phyloP scores from a whole-genome alignment of 108 stramenopile genomes.

The Skeletonema tropicum region DNA sequence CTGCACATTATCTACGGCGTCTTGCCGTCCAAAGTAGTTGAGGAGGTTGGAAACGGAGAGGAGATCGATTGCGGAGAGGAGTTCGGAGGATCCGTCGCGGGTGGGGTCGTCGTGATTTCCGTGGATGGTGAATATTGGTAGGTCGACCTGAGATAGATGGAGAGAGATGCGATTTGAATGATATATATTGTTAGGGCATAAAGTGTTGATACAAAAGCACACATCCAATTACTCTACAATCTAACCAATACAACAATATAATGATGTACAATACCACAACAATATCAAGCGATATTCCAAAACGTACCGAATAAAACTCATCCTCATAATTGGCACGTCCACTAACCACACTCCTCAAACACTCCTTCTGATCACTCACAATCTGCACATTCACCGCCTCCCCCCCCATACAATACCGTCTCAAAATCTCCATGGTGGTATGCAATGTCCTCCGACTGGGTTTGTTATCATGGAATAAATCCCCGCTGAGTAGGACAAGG shows the following conservation, averaged over 20 bases:
- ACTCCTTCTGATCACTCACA: slow-evolving; percentile 63
- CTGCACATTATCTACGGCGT: slow-evolving; percentile 86
- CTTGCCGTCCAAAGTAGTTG: slow-evolving; percentile 97
- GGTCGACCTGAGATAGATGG: slow-evolving; percentile 82
- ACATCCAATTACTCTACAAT: no score
- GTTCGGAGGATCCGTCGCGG: slow-evolving; percentile 72
- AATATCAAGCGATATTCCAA: no score
- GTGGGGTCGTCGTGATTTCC: slow-evolving; percentile 99
- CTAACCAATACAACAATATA: no score
- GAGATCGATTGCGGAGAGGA: slow-evolving; percentile 92
- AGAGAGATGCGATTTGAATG: not conserved
- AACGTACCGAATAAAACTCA: slow-evolving; percentile 69
- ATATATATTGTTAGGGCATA: no score
- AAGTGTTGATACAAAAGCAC: no score
- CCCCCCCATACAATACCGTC: slow-evolving; percentile 90
- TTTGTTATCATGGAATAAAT: slow-evolving; percentile 98
- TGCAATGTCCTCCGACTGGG: slow-evolving; percentile 89
- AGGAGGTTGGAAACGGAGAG: slow-evolving; percentile 87
- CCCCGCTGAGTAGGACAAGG: slow-evolving; percentile 92
- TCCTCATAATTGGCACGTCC: slow-evolving; percentile 93
- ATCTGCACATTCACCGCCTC: slow-evolving; percentile 89
- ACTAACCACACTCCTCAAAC: slow-evolving; percentile 37
- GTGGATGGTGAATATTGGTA: slow-evolving; percentile 97
- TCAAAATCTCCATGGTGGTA: slow-evolving; percentile 91
- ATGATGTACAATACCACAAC: no score